These are phyloP conservation scores for Candida sp. DNA, from an alignment of 1,139 yeast genomes.

Conservation along the genomic window DNA sequence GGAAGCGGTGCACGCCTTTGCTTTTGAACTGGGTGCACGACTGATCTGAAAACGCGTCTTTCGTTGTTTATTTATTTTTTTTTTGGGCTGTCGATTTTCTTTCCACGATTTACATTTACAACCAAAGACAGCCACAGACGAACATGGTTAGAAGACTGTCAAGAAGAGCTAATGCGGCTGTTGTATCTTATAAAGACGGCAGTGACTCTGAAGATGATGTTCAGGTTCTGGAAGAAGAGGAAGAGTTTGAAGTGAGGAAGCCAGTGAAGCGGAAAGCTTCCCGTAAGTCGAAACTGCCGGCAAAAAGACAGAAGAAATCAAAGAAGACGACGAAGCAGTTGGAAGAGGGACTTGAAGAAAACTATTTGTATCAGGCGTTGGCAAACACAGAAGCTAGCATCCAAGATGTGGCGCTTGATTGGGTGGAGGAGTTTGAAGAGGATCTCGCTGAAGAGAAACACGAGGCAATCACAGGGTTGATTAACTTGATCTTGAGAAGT, in stretches of 20 bases:
- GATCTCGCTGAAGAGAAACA: constrained; percentile 47
- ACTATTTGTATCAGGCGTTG: constrained; percentile 57
- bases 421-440: constrained; percentile 58
- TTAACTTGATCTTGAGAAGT: constrained; percentile 71
- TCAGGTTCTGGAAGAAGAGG: constrained; percentile 16
- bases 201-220: constrained; percentile 15
- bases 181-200: constrained; percentile 11
- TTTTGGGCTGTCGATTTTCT: not conserved
- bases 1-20: not conserved
- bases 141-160: constrained; percentile 16
- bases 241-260: constrained; percentile 3
- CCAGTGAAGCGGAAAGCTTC: constrained; percentile 1
- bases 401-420: constrained; percentile 65
- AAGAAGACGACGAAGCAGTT: constrained; percentile 9
- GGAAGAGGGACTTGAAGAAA: constrained; percentile 43
- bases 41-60: not conserved
- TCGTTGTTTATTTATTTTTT: constrained; percentile 3
- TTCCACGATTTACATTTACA: constrained; percentile 7
- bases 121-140: constrained; percentile 1
- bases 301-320: constrained; percentile 5
- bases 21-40: constrained; percentile 1
- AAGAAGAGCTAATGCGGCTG: constrained; percentile 6
- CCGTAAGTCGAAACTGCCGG: constrained; percentile 3
- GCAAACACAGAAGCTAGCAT: constrained; percentile 53
- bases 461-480: constrained; percentile 52